A percentile compares a stretch with the other conserved stretches of the same genome.
phyloP scores from a whole-genome alignment of 306 rosid genomes.

The Lathyrus tuberosus region DNA sequence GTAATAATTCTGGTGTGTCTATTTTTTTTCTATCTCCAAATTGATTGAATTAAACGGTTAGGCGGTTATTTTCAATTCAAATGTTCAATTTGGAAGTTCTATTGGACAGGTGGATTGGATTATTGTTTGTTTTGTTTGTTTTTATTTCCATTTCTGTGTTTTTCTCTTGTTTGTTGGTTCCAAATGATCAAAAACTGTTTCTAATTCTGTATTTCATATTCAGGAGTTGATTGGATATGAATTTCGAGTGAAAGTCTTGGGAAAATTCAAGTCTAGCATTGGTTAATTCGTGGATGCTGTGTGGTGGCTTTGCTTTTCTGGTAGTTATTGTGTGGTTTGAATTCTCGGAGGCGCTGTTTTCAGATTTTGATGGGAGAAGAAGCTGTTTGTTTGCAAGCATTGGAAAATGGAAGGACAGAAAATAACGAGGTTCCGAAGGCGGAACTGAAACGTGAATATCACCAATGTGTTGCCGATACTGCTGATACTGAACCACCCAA shows the following conservation, averaged over 20 bases:
- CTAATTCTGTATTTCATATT: conserved; percentile 6
- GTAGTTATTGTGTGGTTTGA: conserved; percentile 35
- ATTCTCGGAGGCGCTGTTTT: conserved; percentile 39
- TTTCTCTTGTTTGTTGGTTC: background rate
- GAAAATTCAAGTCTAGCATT: conserved; percentile 26
- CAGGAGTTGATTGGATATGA: conserved; percentile 32
- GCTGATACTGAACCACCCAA: conserved; percentile 49
- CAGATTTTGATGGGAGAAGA: conserved; percentile 88
- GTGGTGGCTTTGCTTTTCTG: conserved; percentile 35
- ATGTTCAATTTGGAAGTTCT: background rate
- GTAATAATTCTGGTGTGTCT: background rate
- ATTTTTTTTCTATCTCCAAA: background rate
- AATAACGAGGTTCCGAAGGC: conserved; percentile 42
- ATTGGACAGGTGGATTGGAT: conserved; percentile 10
- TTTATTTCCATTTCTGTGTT: conserved; percentile 11
- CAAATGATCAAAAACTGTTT: conserved; percentile 26
- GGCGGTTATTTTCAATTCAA: conserved; percentile 30
- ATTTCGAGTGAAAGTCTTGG: conserved; percentile 13
- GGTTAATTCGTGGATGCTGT: conserved; percentile 57
- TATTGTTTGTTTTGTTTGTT: conserved; percentile 2
- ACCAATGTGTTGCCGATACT: conserved; percentile 54
- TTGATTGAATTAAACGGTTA: conserved; percentile 36
- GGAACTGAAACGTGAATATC: conserved; percentile 71
- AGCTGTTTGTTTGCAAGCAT: conserved; percentile 52
- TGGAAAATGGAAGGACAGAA: conserved; percentile 53